These are phyloP conservation scores for Kalaharituber pfeilii DNA, from an alignment of 2,329 filamentous ascomycete genomes.

Conservation along the genomic window DNA sequence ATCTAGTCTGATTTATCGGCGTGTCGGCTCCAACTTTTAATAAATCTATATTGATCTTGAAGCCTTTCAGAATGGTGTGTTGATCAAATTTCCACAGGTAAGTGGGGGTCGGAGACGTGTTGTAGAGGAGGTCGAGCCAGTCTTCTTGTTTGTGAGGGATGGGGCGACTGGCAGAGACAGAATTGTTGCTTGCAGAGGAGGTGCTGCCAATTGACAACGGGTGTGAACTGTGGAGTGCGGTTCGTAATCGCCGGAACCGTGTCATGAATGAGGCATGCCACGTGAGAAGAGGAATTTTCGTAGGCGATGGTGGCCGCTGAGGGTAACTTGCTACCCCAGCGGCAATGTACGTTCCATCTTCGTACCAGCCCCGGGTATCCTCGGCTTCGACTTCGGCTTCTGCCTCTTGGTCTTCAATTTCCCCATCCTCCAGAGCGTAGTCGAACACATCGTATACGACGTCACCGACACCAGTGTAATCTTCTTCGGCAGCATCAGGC, in stretches of 20 bases:
- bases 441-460: background rate
- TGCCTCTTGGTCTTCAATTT: background rate
- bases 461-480: constrained; percentile 4
- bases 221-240: constrained; percentile 2
- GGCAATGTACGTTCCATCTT: constrained; percentile 16
- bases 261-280: constrained; percentile 12
- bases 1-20: constrained; percentile 6
- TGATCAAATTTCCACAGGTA: constrained; percentile 10
- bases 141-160: constrained; percentile 7
- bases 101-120: constrained; percentile 5
- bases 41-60: background rate
- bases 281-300: constrained; percentile 3
- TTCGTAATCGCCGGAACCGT: constrained; percentile 8
- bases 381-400: background rate
- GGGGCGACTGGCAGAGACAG: background rate
- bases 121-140: constrained; percentile 6
- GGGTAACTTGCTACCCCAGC: background rate
- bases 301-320: background rate
- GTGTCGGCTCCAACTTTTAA: constrained; percentile 5
- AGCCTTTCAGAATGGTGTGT: constrained; percentile 1
- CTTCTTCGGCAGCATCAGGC: background rate
- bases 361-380: constrained; percentile 11
- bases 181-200: background rate
- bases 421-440: constrained; percentile 1
- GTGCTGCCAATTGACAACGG: background rate